Conservation (phyloP, 768 basidiomycete genomes). For the Pisolithus tinctorius region DNA sequence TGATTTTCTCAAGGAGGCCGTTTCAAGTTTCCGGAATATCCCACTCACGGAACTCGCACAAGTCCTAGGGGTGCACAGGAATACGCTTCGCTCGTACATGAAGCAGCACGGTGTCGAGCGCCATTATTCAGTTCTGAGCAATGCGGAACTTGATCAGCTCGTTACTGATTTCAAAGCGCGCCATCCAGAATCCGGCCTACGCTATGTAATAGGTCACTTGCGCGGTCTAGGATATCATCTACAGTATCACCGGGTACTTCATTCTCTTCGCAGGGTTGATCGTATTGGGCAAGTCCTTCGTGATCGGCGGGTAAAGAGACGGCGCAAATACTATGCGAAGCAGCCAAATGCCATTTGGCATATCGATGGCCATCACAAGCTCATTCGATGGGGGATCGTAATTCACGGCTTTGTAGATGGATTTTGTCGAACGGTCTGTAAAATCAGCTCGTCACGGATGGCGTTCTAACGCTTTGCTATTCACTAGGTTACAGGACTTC, state of each 20-base stretch:
- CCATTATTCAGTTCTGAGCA: too few relatives aligned
- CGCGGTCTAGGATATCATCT: slow-evolving; percentile 18
- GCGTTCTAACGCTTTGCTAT: not conserved
- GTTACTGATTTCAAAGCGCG: too few relatives aligned
- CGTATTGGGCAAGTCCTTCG: slow-evolving; percentile 1
- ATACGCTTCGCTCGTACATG: slow-evolving; percentile 6
- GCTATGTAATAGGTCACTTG: slow-evolving; percentile 26
- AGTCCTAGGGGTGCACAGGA: slow-evolving; percentile 3
- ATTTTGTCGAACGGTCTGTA: slow-evolving; percentile 17
- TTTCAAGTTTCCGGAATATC: too few relatives aligned
- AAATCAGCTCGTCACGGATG: not conserved
- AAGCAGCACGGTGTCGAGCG: slow-evolving; percentile 6
- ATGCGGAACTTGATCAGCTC: too few relatives aligned
- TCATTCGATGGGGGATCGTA: slow-evolving; percentile 21
- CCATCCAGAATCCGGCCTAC: slow-evolving; percentile 21
- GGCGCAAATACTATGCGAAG: slow-evolving; percentile 9
- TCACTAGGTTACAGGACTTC: too few relatives aligned
- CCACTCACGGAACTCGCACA: not conserved
- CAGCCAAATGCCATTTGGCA: slow-evolving; percentile 18
- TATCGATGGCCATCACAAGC: slow-evolving; percentile 24
- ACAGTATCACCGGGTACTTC: slow-evolving; percentile 15
- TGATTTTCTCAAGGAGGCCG: not conserved
- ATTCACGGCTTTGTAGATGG: slow-evolving; percentile 25
- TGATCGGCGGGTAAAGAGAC: not conserved
- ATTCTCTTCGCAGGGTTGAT: slow-evolving; percentile 17